Evolutionary conservation across 495 filamentous ascomycete genomes (phyloP).

Genomic region (Daldinia childiae): DNA sequence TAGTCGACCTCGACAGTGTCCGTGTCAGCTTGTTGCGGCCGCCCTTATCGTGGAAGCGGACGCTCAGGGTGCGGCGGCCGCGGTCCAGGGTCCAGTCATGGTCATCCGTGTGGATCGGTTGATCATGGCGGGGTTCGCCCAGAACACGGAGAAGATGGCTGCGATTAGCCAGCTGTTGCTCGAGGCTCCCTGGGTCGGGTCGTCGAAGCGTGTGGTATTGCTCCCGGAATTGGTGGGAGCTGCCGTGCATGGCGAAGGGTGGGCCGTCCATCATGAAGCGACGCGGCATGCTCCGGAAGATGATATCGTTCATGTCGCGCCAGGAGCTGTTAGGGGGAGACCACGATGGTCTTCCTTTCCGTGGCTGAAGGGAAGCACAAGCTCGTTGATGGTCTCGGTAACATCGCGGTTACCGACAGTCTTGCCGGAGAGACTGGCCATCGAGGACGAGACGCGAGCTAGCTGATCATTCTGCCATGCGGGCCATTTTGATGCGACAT

Average conservation of each 20-base stretch:
- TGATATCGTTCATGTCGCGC: slow-evolving; percentile 42
- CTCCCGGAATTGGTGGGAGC: slow-evolving; percentile 31
- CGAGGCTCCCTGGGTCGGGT: slow-evolving; percentile 51
- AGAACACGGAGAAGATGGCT: slow-evolving; percentile 51
- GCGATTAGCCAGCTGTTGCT: slow-evolving; percentile 50
- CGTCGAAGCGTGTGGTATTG: slow-evolving; percentile 45
- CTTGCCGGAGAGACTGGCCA: slow-evolving; percentile 32
- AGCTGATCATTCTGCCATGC: slow-evolving; percentile 51
- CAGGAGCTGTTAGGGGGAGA: slow-evolving; percentile 47
- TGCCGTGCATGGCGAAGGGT: slow-evolving; percentile 19
- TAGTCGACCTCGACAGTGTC: slow-evolving; percentile 50
- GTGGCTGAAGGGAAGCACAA: slow-evolving; percentile 47
- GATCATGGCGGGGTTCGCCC: slow-evolving; percentile 48
- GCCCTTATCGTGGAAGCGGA: slow-evolving; percentile 53
- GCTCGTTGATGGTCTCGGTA: slow-evolving; percentile 48
- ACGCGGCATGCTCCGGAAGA: slow-evolving; percentile 36
- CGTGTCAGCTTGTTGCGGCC: slow-evolving; percentile 51
- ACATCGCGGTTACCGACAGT: slow-evolving; percentile 46
- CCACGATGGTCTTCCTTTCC: slow-evolving; percentile 36
- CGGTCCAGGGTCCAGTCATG: not conserved
- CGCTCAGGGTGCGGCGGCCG: slow-evolving; percentile 25
- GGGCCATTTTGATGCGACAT: slow-evolving; percentile 47
- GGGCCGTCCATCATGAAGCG: slow-evolving; percentile 27
- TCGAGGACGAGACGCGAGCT: slow-evolving; percentile 49
- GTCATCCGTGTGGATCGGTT: slow-evolving; percentile 32